phyloP scores from a whole-genome alignment of 2,329 filamentous ascomycete genomes.

The Apiospora sp. region DNA sequence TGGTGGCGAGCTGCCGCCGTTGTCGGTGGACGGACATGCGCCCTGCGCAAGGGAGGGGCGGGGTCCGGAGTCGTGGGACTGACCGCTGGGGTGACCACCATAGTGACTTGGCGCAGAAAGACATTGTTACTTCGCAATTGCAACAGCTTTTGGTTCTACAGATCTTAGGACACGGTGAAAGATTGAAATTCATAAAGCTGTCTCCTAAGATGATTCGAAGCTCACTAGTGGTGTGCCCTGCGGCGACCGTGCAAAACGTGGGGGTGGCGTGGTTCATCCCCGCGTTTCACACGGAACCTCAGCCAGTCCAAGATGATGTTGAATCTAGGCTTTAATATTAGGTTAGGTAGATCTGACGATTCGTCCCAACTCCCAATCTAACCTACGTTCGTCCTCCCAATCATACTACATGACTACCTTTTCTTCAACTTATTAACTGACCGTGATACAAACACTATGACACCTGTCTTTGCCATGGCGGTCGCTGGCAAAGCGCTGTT shows the following conservation, averaged over 20 bases:
- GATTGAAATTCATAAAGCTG: too few relatives aligned
- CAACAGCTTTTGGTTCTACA: too few relatives aligned
- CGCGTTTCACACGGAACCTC: not conserved
- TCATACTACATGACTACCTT: not conserved
- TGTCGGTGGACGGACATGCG: not conserved
- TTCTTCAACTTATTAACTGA: not conserved
- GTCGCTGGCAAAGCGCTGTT: not conserved
- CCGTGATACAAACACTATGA: not conserved
- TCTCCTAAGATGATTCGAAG: too few relatives aligned
- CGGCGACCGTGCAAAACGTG: not conserved
- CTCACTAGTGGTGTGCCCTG: too few relatives aligned
- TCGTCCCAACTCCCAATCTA: not conserved
- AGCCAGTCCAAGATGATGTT: not conserved
- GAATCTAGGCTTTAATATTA: not conserved
- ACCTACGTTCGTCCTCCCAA: too few relatives aligned
- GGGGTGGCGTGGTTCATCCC: not conserved
- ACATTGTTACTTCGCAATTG: too few relatives aligned
- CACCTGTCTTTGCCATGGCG: not conserved
- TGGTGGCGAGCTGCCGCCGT: conserved; percentile 21
- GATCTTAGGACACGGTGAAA: too few relatives aligned
- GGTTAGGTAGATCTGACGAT: not conserved
- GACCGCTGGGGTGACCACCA: not conserved
- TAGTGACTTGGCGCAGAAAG: not conserved
- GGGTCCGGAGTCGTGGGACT: not conserved
- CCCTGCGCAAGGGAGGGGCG: not conserved